These are phyloP conservation scores for Colletotrichum horii DNA, from an alignment of 2,329 filamentous ascomycete species.

Conservation along the genomic window DNA sequence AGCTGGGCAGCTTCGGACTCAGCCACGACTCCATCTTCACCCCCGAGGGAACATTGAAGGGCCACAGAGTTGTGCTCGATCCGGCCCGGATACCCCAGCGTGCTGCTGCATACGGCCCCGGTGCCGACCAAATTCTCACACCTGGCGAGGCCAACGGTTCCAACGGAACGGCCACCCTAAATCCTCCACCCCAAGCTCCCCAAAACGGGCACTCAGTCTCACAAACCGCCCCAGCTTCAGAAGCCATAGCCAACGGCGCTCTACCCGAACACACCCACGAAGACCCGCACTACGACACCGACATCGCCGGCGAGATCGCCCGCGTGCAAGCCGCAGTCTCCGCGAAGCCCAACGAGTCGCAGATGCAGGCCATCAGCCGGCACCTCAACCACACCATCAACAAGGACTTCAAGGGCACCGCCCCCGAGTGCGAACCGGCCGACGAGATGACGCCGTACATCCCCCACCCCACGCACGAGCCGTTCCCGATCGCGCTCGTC, in stretches of 20 bases:
- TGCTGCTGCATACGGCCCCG: neutral
- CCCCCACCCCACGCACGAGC: constrained; percentile 53
- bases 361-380: constrained; percentile 63
- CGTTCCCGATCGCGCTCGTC: constrained; percentile 75
- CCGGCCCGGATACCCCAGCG: neutral
- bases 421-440: neutral
- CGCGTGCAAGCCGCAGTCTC: constrained; percentile 65
- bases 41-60: neutral
- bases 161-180: neutral
- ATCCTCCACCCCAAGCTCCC: neutral
- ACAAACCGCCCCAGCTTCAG: neutral
- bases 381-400: constrained; percentile 61
- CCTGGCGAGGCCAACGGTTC: neutral
- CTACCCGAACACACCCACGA: neutral
- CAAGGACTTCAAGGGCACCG: neutral
- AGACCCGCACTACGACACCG: neutral
- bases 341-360: constrained; percentile 53
- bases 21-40: neutral
- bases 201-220: neutral
- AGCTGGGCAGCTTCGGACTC: constrained; percentile 19
- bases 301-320: neutral
- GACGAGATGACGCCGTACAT: constrained; percentile 73
- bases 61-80: neutral
- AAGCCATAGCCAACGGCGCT: accelerated
- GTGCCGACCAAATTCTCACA: neutral